These are phyloP conservation scores for Hordeum marinum DNA, from an alignment of 176 grass and related monocot genomes.

Conservation along the genomic window DNA sequence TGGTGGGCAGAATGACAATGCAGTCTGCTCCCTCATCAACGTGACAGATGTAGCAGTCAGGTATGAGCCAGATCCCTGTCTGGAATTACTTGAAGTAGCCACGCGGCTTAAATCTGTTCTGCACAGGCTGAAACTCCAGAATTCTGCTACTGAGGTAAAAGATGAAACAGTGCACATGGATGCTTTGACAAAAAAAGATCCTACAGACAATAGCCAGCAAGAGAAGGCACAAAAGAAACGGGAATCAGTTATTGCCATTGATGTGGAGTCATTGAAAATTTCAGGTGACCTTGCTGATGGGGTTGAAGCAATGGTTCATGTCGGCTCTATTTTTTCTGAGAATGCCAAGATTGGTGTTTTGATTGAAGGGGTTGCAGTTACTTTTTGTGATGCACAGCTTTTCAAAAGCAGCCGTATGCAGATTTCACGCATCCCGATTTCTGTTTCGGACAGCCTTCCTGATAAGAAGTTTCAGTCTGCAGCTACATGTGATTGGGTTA, in stretches of 20 bases:
- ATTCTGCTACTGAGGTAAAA: slow-evolving; percentile 56
- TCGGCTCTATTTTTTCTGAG: slow-evolving; percentile 94
- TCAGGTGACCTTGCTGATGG: slow-evolving; percentile 89
- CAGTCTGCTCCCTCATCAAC: slow-evolving; percentile 78
- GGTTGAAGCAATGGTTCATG: slow-evolving; percentile 72
- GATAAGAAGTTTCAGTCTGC: slow-evolving; percentile 66
- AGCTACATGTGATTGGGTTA: slow-evolving; percentile 78
- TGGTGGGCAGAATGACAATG: slow-evolving; percentile 59
- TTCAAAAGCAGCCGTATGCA: slow-evolving; percentile 80
- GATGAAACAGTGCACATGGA: slow-evolving; percentile 56
- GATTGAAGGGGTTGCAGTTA: slow-evolving; percentile 67
- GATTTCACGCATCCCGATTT: slow-evolving; percentile 81
- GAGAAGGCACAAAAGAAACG: slow-evolving; percentile 66
- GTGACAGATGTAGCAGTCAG: slow-evolving; percentile 66
- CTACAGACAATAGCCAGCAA: slow-evolving; percentile 37
- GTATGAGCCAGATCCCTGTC: slow-evolving; percentile 87
- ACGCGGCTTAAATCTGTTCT: slow-evolving; percentile 69
- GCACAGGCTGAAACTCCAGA: slow-evolving; percentile 56
- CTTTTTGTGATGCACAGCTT: slow-evolving; percentile 62
- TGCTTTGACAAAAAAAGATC: slow-evolving; percentile 38
- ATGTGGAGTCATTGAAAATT: slow-evolving; percentile 86
- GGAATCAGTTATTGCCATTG: slow-evolving; percentile 86
- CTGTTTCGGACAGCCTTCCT: slow-evolving; percentile 47
- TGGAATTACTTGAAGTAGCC: slow-evolving; percentile 68
- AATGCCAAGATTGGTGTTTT: slow-evolving; percentile 96